Conservation (phyloP, 306 rosid species). For the Cucurbita maxima region DNA sequence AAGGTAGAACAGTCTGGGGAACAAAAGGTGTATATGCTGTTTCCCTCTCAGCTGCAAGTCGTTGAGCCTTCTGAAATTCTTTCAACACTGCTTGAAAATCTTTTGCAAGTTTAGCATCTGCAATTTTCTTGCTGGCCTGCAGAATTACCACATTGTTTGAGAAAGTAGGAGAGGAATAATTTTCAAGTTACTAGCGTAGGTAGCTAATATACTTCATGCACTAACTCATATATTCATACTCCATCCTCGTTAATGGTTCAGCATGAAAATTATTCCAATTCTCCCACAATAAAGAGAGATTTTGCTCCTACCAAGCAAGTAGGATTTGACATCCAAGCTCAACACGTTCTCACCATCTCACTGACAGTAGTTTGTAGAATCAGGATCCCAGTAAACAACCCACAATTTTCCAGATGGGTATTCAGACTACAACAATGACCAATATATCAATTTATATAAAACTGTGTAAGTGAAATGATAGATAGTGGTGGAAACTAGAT, state of each 20-base stretch:
- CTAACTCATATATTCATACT: neutral
- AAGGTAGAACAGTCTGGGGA: slow-evolving; percentile 57
- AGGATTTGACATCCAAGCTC: neutral
- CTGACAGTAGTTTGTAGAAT: neutral
- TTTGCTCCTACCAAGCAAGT: neutral
- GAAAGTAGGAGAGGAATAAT: neutral
- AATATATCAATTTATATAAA: neutral
- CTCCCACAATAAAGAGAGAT: neutral
- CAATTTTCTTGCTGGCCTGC: slow-evolving; percentile 83
- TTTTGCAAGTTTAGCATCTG: slow-evolving; percentile 93
- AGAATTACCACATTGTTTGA: slow-evolving; percentile 4
- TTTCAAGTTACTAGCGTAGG: neutral
- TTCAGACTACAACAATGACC: neutral
- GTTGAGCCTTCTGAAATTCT: slow-evolving; percentile 95
- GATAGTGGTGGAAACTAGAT: neutral
- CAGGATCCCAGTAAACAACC: neutral
- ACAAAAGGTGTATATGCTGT: slow-evolving; percentile 78
- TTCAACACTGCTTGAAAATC: slow-evolving; percentile 88
- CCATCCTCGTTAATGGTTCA: neutral
- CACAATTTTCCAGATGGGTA: neutral
- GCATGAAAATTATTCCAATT: neutral
- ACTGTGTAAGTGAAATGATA: neutral
- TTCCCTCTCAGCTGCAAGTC: slow-evolving; percentile 95
- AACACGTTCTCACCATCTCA: neutral
- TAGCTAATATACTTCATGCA: neutral